Percentiles rank a stretch among this genome's conserved stretches.
phyloP scores from a whole-genome alignment of 441 rosid genomes.

The Populus hybrid region DNA sequence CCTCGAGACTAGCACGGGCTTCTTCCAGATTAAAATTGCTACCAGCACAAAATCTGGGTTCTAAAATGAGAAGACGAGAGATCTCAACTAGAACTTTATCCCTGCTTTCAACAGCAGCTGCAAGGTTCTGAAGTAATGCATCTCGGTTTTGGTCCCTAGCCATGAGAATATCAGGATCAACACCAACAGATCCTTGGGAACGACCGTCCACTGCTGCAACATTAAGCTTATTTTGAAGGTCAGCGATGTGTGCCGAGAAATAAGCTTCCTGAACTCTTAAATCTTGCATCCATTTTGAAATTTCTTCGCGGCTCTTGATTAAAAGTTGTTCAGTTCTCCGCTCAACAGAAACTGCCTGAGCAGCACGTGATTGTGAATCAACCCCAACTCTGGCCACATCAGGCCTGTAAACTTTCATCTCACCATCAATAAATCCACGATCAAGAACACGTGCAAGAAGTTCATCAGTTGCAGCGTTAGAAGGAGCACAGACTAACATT shows the following conservation, averaged over 20 bases:
- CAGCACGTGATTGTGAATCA: conserved; percentile 95
- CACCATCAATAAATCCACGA: conserved; percentile 98
- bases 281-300: conserved; percentile 78
- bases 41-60: conserved; percentile 70
- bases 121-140: conserved; percentile 76
- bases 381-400: conserved; percentile 99
- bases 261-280: conserved; percentile 71
- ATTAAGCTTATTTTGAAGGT: conserved; percentile 72
- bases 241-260: conserved; percentile 82
- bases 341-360: conserved; percentile 99
- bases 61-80: conserved; percentile 91
- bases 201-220: conserved; percentile 71
- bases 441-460: conserved; percentile 96
- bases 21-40: conserved; percentile 86
- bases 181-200: conserved; percentile 96
- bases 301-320: conserved; percentile 79
- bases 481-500: conserved; percentile 99
- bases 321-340: conserved; percentile 91
- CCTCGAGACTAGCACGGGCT: conserved; percentile 96
- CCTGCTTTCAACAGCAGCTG: conserved; percentile 91
- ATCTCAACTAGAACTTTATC: conserved; percentile 97
- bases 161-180: conserved; percentile 90
- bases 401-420: conserved; percentile 96
- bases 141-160: conserved; percentile 94
- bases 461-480: conserved; percentile 99